Conservation (phyloP, 441 rosid genomes). For the Sinapis alba region DNA sequence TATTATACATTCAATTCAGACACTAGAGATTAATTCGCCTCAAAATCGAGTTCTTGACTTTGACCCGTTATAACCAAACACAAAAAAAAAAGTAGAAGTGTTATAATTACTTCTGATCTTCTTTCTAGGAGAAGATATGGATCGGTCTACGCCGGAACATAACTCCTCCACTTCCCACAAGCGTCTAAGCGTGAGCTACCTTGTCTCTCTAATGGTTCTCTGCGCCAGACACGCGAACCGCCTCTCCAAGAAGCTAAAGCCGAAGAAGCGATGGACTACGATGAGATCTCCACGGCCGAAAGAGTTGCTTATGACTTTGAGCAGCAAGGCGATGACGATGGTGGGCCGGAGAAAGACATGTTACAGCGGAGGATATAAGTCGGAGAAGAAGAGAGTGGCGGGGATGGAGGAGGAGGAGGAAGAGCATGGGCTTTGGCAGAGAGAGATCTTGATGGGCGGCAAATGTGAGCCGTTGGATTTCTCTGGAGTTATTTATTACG, state of each 20-base stretch:
- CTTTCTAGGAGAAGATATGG: slow-evolving; percentile 25
- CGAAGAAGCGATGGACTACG: slow-evolving; percentile 24
- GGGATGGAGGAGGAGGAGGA: slow-evolving; percentile 34
- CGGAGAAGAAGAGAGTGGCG: slow-evolving; percentile 44
- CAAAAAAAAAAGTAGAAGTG: neutral
- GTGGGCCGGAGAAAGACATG: slow-evolving; percentile 30
- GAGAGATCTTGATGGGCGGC: slow-evolving; percentile 79
- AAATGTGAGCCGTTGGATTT: slow-evolving; percentile 89
- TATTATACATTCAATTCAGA: slow-evolving; percentile 21
- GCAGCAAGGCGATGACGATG: slow-evolving; percentile 54
- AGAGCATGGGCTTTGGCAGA: slow-evolving; percentile 79
- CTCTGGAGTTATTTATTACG: slow-evolving; percentile 81
- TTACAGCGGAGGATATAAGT: slow-evolving; percentile 10
- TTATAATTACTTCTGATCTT: neutral
- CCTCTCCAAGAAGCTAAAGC: slow-evolving; percentile 44
- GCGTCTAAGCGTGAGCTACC: slow-evolving; percentile 43
- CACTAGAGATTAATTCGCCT: slow-evolving; percentile 19
- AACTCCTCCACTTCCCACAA: slow-evolving; percentile 33
- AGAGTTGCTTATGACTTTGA: slow-evolving; percentile 47
- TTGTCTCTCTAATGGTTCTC: slow-evolving; percentile 47
- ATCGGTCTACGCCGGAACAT: slow-evolving; percentile 39
- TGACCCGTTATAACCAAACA: neutral
- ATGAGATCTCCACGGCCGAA: slow-evolving; percentile 39
- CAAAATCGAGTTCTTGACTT: slow-evolving; percentile 5
- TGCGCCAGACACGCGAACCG: slow-evolving; percentile 53